Base-by-base conservation (phyloP, 352 stramenopile species). In the Globisporangium perplexum region DNA sequence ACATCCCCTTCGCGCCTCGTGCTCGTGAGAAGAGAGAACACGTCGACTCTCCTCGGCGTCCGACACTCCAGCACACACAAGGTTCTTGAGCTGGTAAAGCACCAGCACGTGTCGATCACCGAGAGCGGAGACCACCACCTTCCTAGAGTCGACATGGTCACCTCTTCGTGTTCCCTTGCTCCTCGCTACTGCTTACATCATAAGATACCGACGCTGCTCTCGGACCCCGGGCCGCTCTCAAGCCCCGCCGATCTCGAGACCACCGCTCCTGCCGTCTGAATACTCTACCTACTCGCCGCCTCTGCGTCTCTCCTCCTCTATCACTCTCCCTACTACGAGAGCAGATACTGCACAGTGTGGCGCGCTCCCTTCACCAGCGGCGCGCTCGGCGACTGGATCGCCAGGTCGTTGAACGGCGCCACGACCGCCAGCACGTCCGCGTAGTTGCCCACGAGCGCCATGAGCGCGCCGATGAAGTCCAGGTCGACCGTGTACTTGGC, bases 401-500 rank as follows among this genome's bases (percentile, higher is more conserved):
- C 67, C 28, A 79, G 15, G 47, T 74, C 67, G 47, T 68, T 74
- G 15, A 74, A 56, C 28, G 69, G 60, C 47, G 65, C 46, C 45
- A 77, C 63, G 35, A 81, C 63, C 47, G 51, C 65, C 15, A 74
- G n/a, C 38, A 72, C 62, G 7, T 68, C 71, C 39, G 63, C 55
- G 59, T 68, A 65, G 57, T 77, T 55, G 8, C 62, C 68, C 12
- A 61, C 55, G 1, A 77, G 47, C 17, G 56, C 54, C 30, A 73
- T 56, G 53, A 80, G 63, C 46, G 59, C 65, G 38, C 49, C 46
- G 11, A 69, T 62, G 35, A 75, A 75, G 58, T 70, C 65, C 39
- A 80, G 55, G 41, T 77, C 65, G 44, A 68, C 75, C 45, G 60
- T 58, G 50, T 75, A 80, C 57, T 77, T 74, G 55, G 75, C 64